Evolutionary conservation across 2,329 filamentous ascomycete species (phyloP).

Genomic region (Botryosphaeria dothidea): DNA sequence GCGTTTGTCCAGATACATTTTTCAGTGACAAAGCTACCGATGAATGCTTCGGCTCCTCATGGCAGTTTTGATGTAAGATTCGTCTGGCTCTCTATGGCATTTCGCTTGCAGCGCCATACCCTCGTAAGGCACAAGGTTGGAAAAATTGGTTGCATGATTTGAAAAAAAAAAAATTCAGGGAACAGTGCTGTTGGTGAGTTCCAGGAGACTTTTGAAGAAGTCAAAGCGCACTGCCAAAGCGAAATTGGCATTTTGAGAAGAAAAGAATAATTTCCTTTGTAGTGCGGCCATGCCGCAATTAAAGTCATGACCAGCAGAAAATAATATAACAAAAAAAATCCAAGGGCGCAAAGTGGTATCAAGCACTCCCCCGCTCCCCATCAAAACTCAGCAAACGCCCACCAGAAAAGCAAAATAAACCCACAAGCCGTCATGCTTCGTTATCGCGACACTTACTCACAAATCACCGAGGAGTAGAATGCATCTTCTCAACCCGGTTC

Average conservation of each 20-base stretch:
- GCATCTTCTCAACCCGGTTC: neutral
- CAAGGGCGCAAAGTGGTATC: constrained; percentile 11
- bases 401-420: neutral
- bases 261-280: neutral
- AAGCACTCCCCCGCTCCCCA: neutral
- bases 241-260: neutral
- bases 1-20: too few relatives aligned
- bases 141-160: too few relatives aligned
- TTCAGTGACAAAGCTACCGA: too few relatives aligned
- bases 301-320: neutral
- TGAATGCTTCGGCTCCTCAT: too few relatives aligned
- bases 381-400: neutral
- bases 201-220: too few relatives aligned
- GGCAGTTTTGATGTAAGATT: too few relatives aligned
- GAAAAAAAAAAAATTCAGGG: too few relatives aligned
- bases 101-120: too few relatives aligned
- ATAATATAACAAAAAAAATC: neutral
- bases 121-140: too few relatives aligned
- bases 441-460: neutral
- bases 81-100: too few relatives aligned
- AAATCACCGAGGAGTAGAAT: neutral
- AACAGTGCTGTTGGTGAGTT: too few relatives aligned
- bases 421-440: neutral
- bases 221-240: too few relatives aligned
- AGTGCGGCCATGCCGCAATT: neutral